These are phyloP conservation scores for Colletotrichum gloeosporioides DNA, from an alignment of 2,329 filamentous ascomycete genomes.

Conservation along the genomic window DNA sequence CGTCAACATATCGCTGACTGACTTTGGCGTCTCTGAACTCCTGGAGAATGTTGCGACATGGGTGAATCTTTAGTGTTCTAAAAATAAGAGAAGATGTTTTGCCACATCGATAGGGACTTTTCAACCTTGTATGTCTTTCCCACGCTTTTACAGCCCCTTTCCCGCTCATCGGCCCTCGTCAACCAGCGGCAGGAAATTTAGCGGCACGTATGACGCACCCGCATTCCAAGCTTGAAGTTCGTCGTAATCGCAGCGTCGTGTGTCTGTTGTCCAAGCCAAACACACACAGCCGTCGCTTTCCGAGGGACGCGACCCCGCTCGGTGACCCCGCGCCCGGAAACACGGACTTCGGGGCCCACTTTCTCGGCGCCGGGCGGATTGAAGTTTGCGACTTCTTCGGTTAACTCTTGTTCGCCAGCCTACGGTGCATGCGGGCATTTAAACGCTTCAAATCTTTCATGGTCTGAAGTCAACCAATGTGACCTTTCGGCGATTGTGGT, in stretches of 20 bases:
- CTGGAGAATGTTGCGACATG: no score
- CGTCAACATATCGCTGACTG: no score
- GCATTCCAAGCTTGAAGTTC: neutral
- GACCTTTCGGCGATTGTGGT: no score
- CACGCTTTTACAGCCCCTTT: neutral
- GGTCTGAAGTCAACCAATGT: no score
- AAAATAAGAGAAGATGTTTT: no score
- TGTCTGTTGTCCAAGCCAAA: neutral
- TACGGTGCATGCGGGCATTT: neutral
- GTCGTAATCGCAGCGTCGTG: neutral
- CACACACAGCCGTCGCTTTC: neutral
- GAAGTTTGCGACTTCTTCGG: neutral
- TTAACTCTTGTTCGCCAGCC: neutral
- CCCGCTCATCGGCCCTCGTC: accelerated
- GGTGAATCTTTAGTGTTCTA: no score
- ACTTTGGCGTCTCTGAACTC: no score
- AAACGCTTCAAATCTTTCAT: neutral
- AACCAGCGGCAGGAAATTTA: neutral
- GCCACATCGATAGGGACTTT: no score
- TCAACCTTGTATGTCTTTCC: no score
- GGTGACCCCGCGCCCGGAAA: neutral
- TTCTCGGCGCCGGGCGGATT: neutral
- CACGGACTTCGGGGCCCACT: neutral
- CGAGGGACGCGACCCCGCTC: neutral
- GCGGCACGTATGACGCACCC: accelerated